A percentile compares a stretch with the other conserved stretches of the same genome.
phyloP scores from a whole-genome alignment of 2,329 filamentous ascomycete species.

The Lachnellula hyalina region DNA sequence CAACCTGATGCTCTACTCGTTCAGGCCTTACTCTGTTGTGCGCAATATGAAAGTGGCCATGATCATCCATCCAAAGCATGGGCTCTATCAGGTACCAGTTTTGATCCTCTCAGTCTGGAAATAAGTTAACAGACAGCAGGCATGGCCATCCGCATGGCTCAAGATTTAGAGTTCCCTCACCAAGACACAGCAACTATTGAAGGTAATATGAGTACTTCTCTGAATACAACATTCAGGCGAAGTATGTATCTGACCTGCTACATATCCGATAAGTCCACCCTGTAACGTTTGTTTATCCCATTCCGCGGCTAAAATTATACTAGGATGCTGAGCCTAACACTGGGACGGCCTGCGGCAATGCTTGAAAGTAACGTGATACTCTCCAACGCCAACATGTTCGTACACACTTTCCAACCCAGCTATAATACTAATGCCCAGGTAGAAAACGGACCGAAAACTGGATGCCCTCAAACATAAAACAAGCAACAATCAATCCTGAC shows the following conservation, averaged over 20 bases:
- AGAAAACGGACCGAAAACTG: no score
- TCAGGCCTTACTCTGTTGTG: constrained; percentile 11
- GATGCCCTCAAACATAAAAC: no score
- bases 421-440: no score
- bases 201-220: constrained; percentile 4
- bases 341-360: constrained; percentile 2
- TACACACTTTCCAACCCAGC: background rate
- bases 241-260: constrained; percentile 12
- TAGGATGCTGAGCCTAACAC: constrained; percentile 6
- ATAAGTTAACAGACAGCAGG: constrained; percentile 8
- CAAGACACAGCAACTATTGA: background rate
- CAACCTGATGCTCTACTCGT: background rate
- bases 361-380: background rate
- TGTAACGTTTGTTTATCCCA: background rate
- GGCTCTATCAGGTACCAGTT: constrained; percentile 12
- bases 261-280: constrained; percentile 15
- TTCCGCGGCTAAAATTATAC: constrained; percentile 1
- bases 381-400: background rate
- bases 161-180: constrained; percentile 8
- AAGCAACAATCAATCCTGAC: no score
- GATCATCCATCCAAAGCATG: constrained; percentile 14
- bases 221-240: constrained; percentile 3
- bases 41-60: constrained; percentile 12
- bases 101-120: no score
- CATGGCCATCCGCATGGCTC: constrained; percentile 18